Evolutionary conservation across 2,329 filamentous ascomycete genomes (phyloP), one percentile per base, ranked within the genome.

Genomic region (Albophoma yamanashiensis): DNA sequence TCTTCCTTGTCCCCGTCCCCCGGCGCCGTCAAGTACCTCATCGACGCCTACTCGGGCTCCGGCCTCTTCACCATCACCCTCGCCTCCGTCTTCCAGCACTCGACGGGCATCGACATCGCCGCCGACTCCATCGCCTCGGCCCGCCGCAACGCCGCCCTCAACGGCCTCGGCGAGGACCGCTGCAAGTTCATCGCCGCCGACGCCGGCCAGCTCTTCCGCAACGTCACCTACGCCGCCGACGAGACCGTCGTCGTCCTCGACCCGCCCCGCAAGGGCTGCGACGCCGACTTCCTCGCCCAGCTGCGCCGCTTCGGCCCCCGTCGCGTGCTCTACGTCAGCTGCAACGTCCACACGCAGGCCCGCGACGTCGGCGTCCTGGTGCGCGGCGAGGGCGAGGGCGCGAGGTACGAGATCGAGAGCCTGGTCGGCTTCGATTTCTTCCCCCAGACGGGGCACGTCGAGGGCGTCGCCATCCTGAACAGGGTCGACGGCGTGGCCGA

Each of bases 301-400:
- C 75, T 99, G 68, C 76, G 97, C 59, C 74, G 78, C 7, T 97
- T 90, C 68, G 89, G 82, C 0, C 93, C 94, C 0, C 81, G 81
- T 64, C 81, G 94, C 61, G 85, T 99, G 14, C 85, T 96, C 5
- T 99, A 99, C 72, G 93, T 99, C 47, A 96, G 90, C 70, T 99
- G 94, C 69, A 99, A 99, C 69, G 94, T 99, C 64, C 94, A 99
- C 71, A 97, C 93, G 11, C 94, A 97, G 80, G 94, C 94, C 17
- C 79, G 94, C 58, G 94, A 99, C 74, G 87, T 99, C 0, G 94
- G 92, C 0, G 85, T 93, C 62, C 75, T 99, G 68, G 91, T 97
- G 1, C 82, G 88, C 42, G 92, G 92, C 25, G 68, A 77, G 66
- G 64, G 72, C 31, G 73, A 75, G 70, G 73, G 74, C 58, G 75